phyloP scores from a whole-genome alignment of 768 basidiomycete genomes.

The Epithele typhae region DNA sequence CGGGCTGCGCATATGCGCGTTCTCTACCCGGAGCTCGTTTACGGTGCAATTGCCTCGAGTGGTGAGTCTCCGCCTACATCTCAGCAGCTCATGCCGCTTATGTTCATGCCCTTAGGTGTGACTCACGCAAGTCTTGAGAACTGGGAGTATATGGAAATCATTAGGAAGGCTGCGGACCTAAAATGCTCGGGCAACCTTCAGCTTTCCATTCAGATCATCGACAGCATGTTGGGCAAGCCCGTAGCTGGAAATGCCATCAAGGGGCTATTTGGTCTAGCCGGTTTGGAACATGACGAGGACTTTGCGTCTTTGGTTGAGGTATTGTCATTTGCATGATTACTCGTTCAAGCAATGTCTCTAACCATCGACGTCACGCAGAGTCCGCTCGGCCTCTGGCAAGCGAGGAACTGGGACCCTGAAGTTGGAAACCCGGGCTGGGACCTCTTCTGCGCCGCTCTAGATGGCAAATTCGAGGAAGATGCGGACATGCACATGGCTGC shows the following conservation, averaged over 20 bases:
- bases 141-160: constrained; percentile 88
- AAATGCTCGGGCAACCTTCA: constrained; percentile 57
- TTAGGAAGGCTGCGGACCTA: constrained; percentile 62
- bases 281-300: constrained; percentile 68
- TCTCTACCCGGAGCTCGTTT: constrained; percentile 85
- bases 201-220: constrained; percentile 55
- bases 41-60: constrained; percentile 84
- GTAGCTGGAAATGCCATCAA: constrained; percentile 54
- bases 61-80: constrained; percentile 38
- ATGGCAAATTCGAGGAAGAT: constrained; percentile 21
- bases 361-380: constrained; percentile 38
- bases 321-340: too few relatives aligned
- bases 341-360: too few relatives aligned
- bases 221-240: constrained; percentile 47
- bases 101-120: constrained; percentile 46
- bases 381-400: constrained; percentile 76
- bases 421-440: constrained; percentile 62
- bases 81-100: background rate
- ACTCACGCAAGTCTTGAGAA: constrained; percentile 79
- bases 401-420: constrained; percentile 80
- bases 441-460: constrained; percentile 60
- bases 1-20: constrained; percentile 89
- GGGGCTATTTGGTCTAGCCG: constrained; percentile 68
- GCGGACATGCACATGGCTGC: constrained; percentile 24
- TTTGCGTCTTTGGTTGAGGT: constrained; percentile 70